Conservation (phyloP, 2,329 filamentous ascomycete species). For the Cordyceps cateniannulata region DNA sequence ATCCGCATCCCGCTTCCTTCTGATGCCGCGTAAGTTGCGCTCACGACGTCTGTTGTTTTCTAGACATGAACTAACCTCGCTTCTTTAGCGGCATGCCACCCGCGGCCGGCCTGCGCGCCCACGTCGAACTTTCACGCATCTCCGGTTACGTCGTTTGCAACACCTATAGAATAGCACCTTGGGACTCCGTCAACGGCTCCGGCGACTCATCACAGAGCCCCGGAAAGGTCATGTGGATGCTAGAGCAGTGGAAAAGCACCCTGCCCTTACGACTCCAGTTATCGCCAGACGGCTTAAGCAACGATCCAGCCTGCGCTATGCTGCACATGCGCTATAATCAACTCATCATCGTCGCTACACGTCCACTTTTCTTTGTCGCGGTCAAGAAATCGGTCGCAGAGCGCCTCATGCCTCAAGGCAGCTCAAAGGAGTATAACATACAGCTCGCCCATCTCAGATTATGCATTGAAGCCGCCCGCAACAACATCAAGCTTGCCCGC, state of each 20-base stretch:
- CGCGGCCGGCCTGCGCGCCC: constrained; percentile 36
- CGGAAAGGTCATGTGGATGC: constrained; percentile 33
- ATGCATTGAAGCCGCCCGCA: constrained; percentile 27
- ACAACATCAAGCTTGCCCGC: constrained; percentile 38
- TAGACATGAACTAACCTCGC: not conserved
- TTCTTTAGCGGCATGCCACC: constrained; percentile 34
- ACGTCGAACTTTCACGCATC: constrained; percentile 41
- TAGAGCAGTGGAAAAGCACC: constrained; percentile 34
- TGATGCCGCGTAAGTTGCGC: constrained; percentile 32
- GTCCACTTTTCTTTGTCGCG: constrained; percentile 40
- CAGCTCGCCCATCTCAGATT: constrained; percentile 14
- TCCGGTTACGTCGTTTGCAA: constrained; percentile 43
- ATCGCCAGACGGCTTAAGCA: constrained; percentile 26
- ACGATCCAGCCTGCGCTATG: constrained; percentile 36
- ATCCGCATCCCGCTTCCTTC: constrained; percentile 36
- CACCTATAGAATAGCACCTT: constrained; percentile 35
- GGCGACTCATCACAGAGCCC: constrained; percentile 26
- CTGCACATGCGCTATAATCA: constrained; percentile 46
- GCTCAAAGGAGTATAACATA: constrained; percentile 19
- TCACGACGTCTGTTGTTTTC: constrained; percentile 6
- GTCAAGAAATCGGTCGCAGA: constrained; percentile 41
- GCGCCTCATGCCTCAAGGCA: constrained; percentile 25
- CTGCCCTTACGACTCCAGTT: constrained; percentile 34
- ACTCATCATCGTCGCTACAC: constrained; percentile 42
- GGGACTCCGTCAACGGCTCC: constrained; percentile 16